Evolutionary conservation across 2,329 filamentous ascomycete genomes (phyloP), one percentile per base, ranked within the genome.

Genomic region (Lecanosticta acicola): DNA sequence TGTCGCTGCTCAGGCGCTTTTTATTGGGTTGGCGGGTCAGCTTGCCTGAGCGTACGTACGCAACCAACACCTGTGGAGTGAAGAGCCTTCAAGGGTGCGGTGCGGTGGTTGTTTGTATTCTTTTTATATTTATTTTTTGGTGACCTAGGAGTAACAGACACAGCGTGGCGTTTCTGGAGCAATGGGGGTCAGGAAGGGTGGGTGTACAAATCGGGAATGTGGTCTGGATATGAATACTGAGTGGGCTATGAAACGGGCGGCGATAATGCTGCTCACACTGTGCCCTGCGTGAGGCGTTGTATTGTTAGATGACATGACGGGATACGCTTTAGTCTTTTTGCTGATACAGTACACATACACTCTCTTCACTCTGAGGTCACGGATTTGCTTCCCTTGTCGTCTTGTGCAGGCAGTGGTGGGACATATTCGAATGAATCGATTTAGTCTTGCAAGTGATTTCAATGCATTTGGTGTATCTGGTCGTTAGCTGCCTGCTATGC

Each of bases 11-110:
- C 93, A 98, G 65, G 93, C 91, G 2, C 77, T 98, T 29, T 93
- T 97, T 63, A 85, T 97, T 71, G 93, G 93, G 8, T 85, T 97
- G 75, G 91, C 90, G 3, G 91, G 91, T 13, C 93, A 89, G 56
- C 74, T 81, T 51, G 77, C 77, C 45, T 80, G 35, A 37, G 35
- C n/a, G n/a, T n/a, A n/a, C n/a, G n/a, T n/a, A n/a, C n/a, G n/a
- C n/a, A n/a, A n/a, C n/a, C n/a, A n/a, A n/a, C n/a, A n/a, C n/a
- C n/a, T n/a, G n/a, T n/a, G n/a, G n/a, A n/a, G n/a, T n/a, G n/a
- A n/a, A n/a, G n/a, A n/a, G n/a, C n/a, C n/a, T n/a, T n/a, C n/a
- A n/a, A n/a, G n/a, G n/a, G n/a, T n/a, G n/a, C n/a, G n/a, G n/a
- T n/a, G n/a, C n/a, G n/a, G n/a, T 5, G 13, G 32, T 4, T n/a